Percentiles rank a stretch among this genome's conserved stretches.
These are phyloP conservation scores for Annulohypoxylon truncatum DNA, from an alignment of 2,329 filamentous ascomycete species.

Conservation along the genomic window DNA sequence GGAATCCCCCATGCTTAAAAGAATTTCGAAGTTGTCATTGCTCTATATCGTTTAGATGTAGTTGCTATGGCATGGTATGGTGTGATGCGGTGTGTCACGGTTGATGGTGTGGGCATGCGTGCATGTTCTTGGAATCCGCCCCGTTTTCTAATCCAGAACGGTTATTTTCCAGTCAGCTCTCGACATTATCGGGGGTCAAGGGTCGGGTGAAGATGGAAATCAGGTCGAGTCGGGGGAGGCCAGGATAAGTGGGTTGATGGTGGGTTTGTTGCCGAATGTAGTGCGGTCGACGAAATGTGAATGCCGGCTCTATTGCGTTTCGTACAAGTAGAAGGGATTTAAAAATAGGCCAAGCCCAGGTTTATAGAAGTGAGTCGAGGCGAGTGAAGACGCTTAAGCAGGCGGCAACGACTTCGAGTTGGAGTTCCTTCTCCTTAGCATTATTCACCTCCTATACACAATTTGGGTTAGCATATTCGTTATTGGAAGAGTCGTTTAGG, in stretches of 20 bases:
- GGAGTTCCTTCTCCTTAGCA: conserved; percentile 92
- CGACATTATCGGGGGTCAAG: conserved; percentile 7
- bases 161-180: conserved; percentile 7
- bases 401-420: conserved; percentile 95
- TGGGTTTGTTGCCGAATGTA: background rate
- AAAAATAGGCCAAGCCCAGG: conserved; percentile 5
- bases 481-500: background rate
- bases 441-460: conserved; percentile 76
- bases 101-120: background rate
- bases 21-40: background rate
- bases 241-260: conserved; percentile 6
- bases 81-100: background rate
- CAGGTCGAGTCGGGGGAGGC: conserved; percentile 3
- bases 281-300: conserved; percentile 9
- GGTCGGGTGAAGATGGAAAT: conserved; percentile 1
- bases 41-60: conserved; percentile 7
- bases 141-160: conserved; percentile 28
- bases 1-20: background rate
- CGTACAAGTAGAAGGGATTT: conserved; percentile 24
- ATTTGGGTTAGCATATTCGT: conserved; percentile 12
- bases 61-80: background rate
- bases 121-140: conserved; percentile 12
- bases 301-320: conserved; percentile 23
- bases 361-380: conserved; percentile 91
- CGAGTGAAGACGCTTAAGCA: conserved; percentile 98